Conservation (phyloP, 164 flowering plant species). For the Magnolia kwangsiensis region DNA sequence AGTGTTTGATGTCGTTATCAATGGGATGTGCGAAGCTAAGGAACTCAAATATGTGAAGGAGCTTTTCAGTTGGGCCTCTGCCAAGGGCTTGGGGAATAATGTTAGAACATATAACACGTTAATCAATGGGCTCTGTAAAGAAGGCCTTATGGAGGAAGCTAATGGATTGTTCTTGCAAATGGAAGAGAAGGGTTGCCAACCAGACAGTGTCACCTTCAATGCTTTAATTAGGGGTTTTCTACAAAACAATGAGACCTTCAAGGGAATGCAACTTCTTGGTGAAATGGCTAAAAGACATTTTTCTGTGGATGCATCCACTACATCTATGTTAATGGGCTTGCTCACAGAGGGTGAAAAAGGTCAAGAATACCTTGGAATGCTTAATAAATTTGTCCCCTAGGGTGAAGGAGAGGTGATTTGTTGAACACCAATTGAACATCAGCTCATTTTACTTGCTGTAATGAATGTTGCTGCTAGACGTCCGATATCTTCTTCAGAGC, state of each 20-base stretch:
- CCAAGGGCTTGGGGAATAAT: neutral
- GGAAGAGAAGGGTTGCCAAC: constrained; percentile 46
- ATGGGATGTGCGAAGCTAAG: constrained; percentile 29
- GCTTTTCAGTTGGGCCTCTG: constrained; percentile 26
- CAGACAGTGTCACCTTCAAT: constrained; percentile 37
- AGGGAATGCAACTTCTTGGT: no score
- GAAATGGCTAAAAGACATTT: no score
- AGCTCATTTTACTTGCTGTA: no score
- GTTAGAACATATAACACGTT: neutral
- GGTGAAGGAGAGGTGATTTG: neutral
- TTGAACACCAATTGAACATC: no score
- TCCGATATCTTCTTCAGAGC: no score
- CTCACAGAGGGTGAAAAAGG: no score
- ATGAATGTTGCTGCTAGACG: no score
- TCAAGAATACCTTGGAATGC: no score
- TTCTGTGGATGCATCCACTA: no score
- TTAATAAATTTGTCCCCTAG: no score
- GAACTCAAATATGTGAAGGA: constrained; percentile 33
- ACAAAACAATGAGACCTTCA: no score
- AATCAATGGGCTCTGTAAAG: constrained; percentile 4
- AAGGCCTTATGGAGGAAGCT: constrained; percentile 5
- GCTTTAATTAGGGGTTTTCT: constrained; percentile 22
- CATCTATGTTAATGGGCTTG: no score
- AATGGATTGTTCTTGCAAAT: constrained; percentile 22
- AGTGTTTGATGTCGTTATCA: constrained; percentile 31